phyloP scores from a whole-genome alignment of 768 basidiomycete genomes.

The Chiua virens region DNA sequence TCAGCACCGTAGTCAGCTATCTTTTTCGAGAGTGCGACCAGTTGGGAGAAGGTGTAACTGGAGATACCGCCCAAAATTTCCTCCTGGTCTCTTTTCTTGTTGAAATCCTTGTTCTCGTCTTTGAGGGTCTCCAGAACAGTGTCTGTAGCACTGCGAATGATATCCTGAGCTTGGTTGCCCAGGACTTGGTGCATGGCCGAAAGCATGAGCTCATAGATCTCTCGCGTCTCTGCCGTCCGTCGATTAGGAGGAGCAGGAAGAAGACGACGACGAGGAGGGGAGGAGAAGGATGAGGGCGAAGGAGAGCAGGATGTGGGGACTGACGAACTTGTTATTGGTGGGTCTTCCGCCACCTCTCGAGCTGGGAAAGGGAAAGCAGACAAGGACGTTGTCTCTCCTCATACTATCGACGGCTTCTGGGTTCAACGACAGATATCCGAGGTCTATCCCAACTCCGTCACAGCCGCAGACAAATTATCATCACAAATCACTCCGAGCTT shows the following conservation, averaged over 20 bases:
- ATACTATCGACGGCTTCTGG: conserved; percentile 97
- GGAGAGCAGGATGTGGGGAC: conserved; percentile 50
- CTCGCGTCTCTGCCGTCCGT: conserved; percentile 97
- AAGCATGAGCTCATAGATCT: conserved; percentile 91
- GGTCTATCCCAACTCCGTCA: conserved; percentile 91
- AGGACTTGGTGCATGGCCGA: conserved; percentile 77
- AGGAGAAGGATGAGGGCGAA: conserved; percentile 41
- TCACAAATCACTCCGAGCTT: conserved; percentile 93
- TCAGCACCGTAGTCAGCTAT: conserved; percentile 94
- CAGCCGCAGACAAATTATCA: conserved; percentile 94
- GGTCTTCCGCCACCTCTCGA: conserved; percentile 49
- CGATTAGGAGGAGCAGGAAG: conserved; percentile 95
- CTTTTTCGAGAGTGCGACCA: conserved; percentile 87
- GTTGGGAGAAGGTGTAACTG: conserved; percentile 76
- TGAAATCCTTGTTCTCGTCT: conserved; percentile 86
- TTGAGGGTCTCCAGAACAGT: conserved; percentile 85
- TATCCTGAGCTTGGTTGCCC: conserved; percentile 88
- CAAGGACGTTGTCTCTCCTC: conserved; percentile 82
- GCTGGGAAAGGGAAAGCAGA: conserved; percentile 55
- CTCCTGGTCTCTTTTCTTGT: conserved; percentile 94
- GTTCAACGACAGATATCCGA: conserved; percentile 92
- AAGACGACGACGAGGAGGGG: conserved; percentile 80
- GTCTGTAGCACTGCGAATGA: conserved; percentile 95
- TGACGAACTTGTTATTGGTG: conserved; percentile 80
- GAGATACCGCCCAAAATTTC: conserved; percentile 63